Evolutionary conservation across 2,329 filamentous ascomycete genomes (phyloP), one percentile per base, ranked within the genome.

Genomic region (Triangularia verruculosa): DNA sequence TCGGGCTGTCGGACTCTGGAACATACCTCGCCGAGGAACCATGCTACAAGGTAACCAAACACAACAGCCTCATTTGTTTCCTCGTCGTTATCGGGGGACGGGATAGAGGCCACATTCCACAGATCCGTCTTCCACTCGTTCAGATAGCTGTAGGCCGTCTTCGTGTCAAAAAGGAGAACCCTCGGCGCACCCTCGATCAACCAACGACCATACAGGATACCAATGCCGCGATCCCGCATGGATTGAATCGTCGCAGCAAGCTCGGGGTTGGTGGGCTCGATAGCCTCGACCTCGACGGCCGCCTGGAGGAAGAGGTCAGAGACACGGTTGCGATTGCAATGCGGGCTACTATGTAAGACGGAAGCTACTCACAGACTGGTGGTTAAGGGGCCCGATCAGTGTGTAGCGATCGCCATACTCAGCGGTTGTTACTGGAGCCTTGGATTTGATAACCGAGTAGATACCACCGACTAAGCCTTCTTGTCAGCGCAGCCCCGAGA

Each of bases 331-430:
- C 57, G 13, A 15, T n/a, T 28, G 7, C 15, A 39, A 43, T 12
- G 15, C 5, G 17, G 6, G 53, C 22, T 56, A 22, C n/a, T n/a
- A 64, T 32, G 47, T 13, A 25, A 58, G 3, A 54, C 39, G 54
- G 52, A 39, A 39, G 52, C 74, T 24, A 61, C 89, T 73, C 83
- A 95, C 92, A 69, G 95, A 97, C 72, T 89, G 86, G 75, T 90
- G 89, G 79, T 98, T 97, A 75, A 96, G 88, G 64, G 95, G 95
- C 1, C 95, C 95, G 76, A 99, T 93, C 69, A 98, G 86, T 27
- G 92, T 96, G 79, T 99, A 99, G 70, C 92, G 88, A 65, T 97
- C 93, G 78, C 95, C 95, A 95, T 98, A 99, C 78, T 99, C 95
- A 66, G 93, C 93, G 0, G 94, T 97, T 52, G 95, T 98, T 66